phyloP scores from a whole-genome alignment of 495 filamentous ascomycete species.

The Filosporella fistucella region DNA sequence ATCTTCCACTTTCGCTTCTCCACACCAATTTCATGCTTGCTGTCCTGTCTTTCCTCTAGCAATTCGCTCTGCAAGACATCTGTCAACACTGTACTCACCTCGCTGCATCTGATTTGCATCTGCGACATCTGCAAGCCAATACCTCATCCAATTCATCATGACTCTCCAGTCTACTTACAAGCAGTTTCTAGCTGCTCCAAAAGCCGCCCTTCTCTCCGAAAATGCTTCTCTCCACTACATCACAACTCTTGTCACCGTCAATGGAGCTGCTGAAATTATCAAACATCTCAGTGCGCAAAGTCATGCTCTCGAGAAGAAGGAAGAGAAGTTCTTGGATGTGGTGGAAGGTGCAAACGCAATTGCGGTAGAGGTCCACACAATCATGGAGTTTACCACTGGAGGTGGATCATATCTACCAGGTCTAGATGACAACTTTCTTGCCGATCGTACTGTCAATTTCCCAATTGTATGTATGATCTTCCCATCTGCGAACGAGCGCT shows the following conservation, averaged over 20 bases:
- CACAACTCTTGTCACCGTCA: slow-evolving; percentile 74
- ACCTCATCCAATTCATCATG: slow-evolving; percentile 35
- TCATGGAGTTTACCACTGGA: slow-evolving; percentile 71
- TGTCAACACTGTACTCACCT: not conserved
- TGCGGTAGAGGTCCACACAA: slow-evolving; percentile 75
- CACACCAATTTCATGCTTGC: not conserved
- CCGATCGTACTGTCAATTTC: slow-evolving; percentile 75
- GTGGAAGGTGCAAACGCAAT: slow-evolving; percentile 68
- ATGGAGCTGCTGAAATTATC: slow-evolving; percentile 64
- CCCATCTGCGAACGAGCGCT: slow-evolving; percentile 15
- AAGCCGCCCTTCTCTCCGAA: slow-evolving; percentile 55
- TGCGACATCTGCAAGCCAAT: not conserved
- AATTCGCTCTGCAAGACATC: not conserved
- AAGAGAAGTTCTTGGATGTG: slow-evolving; percentile 64
- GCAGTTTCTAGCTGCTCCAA: slow-evolving; percentile 71
- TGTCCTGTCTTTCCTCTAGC: not conserved
- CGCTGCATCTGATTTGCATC: not conserved
- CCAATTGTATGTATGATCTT: slow-evolving; percentile 62
- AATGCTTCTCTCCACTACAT: slow-evolving; percentile 86
- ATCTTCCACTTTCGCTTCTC: not conserved
- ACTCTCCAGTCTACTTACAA: slow-evolving; percentile 68
- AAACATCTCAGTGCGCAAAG: slow-evolving; percentile 68
- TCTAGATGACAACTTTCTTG: slow-evolving; percentile 90
- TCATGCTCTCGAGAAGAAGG: slow-evolving; percentile 71
- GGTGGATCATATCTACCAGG: slow-evolving; percentile 87